These are phyloP conservation scores for Lachancea waltii DNA, from an alignment of 805 yeast genomes.

Conservation along the genomic window DNA sequence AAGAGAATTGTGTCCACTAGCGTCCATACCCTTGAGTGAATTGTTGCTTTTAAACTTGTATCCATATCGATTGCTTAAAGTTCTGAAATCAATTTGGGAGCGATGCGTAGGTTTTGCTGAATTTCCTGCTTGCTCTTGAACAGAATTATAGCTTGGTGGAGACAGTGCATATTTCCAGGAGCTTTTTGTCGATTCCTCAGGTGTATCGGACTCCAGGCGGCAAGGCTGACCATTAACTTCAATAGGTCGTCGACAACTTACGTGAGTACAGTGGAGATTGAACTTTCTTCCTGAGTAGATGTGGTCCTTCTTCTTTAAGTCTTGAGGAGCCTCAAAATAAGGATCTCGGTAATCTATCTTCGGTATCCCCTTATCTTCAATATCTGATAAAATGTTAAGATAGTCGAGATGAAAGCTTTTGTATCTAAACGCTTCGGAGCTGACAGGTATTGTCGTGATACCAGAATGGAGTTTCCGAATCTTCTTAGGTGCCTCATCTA, in stretches of 20 bases:
- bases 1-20: conserved; percentile 42
- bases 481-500: neutral
- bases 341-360: conserved; percentile 57
- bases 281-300: conserved; percentile 63
- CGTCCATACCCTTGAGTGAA: conserved; percentile 14
- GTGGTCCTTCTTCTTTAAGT: conserved; percentile 49
- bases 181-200: conserved; percentile 6
- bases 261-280: conserved; percentile 38
- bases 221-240: conserved; percentile 25
- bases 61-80: conserved; percentile 8
- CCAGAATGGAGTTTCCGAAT: no score
- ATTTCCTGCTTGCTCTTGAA: neutral
- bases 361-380: conserved; percentile 44
- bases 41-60: conserved; percentile 11
- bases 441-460: no score
- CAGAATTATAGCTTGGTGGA: conserved; percentile 43
- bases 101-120: conserved; percentile 11
- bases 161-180: conserved; percentile 41
- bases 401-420: conserved; percentile 1
- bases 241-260: conserved; percentile 17
- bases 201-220: conserved; percentile 1
- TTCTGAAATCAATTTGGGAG: conserved; percentile 8
- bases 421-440: neutral
- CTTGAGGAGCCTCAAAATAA: conserved; percentile 46
- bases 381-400: conserved; percentile 38